Percentiles rank a stretch among this genome's conserved stretches.
Evolutionary conservation across 371 early-diverging fungal genomes (phyloP).

Genomic region (Apophysomyces sp.): DNA sequence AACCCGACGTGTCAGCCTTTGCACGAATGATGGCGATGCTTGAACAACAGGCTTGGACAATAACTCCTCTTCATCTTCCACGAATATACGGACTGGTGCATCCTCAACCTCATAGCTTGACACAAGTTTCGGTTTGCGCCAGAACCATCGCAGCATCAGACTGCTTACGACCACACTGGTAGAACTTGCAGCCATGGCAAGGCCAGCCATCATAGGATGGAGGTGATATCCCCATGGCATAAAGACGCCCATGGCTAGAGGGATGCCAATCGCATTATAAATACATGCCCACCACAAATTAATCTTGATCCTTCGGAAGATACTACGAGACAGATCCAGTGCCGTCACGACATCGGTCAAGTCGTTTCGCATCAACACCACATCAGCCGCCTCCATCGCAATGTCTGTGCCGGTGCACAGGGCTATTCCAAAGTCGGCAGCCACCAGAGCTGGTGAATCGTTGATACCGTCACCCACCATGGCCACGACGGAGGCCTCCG

Average conservation of each 20-base stretch:
- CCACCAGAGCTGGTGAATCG: slow-evolving; percentile 94
- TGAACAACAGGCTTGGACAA: background rate
- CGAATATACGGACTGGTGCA: background rate
- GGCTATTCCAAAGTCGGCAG: slow-evolving; percentile 94
- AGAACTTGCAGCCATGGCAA: slow-evolving; percentile 95
- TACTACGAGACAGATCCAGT: slow-evolving; percentile 79
- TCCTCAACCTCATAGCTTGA: background rate
- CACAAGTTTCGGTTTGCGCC: slow-evolving; percentile 51
- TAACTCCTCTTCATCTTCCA: background rate
- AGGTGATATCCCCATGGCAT: slow-evolving; percentile 81
- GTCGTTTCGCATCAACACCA: slow-evolving; percentile 83
- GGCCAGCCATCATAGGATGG: slow-evolving; percentile 91
- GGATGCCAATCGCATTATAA: slow-evolving; percentile 90
- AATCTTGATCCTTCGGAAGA: slow-evolving; percentile 79
- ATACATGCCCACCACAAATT: slow-evolving; percentile 90
- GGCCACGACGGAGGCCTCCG: slow-evolving; percentile 59
- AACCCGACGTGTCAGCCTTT: background rate
- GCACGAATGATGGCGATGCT: background rate
- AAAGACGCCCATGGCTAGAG: slow-evolving; percentile 92
- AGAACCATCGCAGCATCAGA: slow-evolving; percentile 72
- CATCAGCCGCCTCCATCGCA: slow-evolving; percentile 92
- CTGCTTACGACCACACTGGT: slow-evolving; percentile 90
- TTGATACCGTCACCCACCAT: slow-evolving; percentile 99
- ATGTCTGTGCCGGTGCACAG: slow-evolving; percentile 93
- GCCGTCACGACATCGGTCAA: slow-evolving; percentile 85